Base-by-base conservation (phyloP, 2,329 filamentous ascomycete genomes). In the Xylariales sp. region DNA sequence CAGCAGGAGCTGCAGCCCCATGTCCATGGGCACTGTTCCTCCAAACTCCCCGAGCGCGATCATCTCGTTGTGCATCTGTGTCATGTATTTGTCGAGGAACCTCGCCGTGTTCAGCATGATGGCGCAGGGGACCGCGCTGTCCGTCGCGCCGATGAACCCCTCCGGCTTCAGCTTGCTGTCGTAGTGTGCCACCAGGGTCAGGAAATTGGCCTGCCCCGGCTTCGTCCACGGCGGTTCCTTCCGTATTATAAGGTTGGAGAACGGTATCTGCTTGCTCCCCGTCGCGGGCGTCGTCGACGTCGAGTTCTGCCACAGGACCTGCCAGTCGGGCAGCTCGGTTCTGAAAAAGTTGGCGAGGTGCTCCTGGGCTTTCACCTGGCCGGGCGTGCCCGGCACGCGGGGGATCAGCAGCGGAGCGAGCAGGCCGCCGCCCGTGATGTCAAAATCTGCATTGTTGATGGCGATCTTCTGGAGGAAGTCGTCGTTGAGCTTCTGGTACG, bases 151-250 rank as follows among this genome's bases (percentile, higher is more conserved):
- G 34, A 94, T 85, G 54, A 93, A 94, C 1, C 83, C 86, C 34
- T 77, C 57, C 0, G 87, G 86, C 13, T 67, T 67, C 32, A 83
- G 67, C 62, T 88, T 88, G 57, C 78, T 85, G 53, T 94, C 88
- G 57, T 91, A 94, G 56, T 94, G 88, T 23, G 88, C 88, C 7
- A 88, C 88, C 33, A 94, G 67, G 4, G 85, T 88, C 48, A 94
- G 65, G 36, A 84, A 67, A 35, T 83, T 83, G 12, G 85, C 77
- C 55, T 89, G 78, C 0, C 88, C 88, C 0, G 70, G 65, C 27
- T 71, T 61, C 3, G 80, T 69, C 81, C 85, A 88, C 6, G 88
- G 88, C 29, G 88, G 88, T 60, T 93, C 86, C 35, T 86, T 75
- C 31, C 78, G 81, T 18, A 86, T 76, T 37, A 94, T 81, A 28